These are phyloP conservation scores for Prunus salicina DNA, from an alignment of 306 rosid species.

Conservation along the genomic window DNA sequence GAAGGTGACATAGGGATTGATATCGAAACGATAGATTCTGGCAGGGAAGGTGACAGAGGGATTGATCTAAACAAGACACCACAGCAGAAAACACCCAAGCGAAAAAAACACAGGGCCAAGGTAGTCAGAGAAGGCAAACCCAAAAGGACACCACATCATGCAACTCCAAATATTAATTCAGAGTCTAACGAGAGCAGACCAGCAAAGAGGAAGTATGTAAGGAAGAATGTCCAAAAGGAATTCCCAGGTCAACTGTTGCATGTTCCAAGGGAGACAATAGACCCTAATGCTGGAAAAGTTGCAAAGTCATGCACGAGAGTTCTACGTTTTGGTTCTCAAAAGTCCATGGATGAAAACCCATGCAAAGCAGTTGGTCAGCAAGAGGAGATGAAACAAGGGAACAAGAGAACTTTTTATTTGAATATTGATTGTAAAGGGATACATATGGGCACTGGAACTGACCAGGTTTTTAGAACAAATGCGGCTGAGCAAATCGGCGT, in stretches of 20 bases:
- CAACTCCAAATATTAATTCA: constrained; percentile 27
- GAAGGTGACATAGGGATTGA: constrained; percentile 46
- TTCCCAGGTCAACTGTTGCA: constrained; percentile 43
- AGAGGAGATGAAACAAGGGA: constrained; percentile 36
- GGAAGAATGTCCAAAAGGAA: constrained; percentile 39
- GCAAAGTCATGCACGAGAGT: constrained; percentile 59
- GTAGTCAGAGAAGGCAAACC: constrained; percentile 70
- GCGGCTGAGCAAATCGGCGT: constrained; percentile 24
- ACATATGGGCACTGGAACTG: constrained; percentile 26
- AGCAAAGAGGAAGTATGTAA: constrained; percentile 62
- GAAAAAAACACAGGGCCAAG: constrained; percentile 91
- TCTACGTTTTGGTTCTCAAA: constrained; percentile 59
- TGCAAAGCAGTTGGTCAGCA: constrained; percentile 28
- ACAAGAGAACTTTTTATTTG: constrained; percentile 21
- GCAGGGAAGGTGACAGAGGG: too few relatives aligned
- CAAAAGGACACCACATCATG: constrained; percentile 48
- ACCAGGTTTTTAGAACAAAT: constrained; percentile 23
- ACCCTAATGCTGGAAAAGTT: constrained; percentile 25
- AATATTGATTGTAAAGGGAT: constrained; percentile 28
- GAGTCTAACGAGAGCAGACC: constrained; percentile 37
- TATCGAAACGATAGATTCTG: background rate
- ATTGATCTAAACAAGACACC: constrained; percentile 59
- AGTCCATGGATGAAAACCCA: constrained; percentile 32
- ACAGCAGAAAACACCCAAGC: constrained; percentile 56
- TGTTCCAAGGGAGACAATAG: constrained; percentile 20